phyloP scores from a whole-genome alignment of 2,329 filamentous ascomycete species.

The Rhynchosporium secalis region DNA sequence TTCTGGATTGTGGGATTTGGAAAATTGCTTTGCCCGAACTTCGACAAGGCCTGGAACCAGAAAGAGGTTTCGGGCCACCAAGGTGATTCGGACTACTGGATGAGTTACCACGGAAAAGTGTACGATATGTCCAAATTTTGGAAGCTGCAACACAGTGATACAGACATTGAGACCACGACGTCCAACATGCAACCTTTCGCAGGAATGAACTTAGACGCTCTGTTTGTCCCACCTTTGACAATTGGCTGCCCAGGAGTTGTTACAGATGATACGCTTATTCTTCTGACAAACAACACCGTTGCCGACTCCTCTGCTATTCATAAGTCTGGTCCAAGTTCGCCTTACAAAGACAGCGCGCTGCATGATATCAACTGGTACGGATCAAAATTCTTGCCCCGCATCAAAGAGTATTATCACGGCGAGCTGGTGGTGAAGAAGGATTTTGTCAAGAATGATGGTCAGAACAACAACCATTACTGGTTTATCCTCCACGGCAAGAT shows the following conservation, averaged over 20 bases:
- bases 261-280: slow-evolving; percentile 52
- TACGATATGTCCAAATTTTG: slow-evolving; percentile 93
- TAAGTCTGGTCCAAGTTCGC: slow-evolving; percentile 63
- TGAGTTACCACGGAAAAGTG: slow-evolving; percentile 82
- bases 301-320: slow-evolving; percentile 59
- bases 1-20: slow-evolving; percentile 94
- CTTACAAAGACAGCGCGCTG: slow-evolving; percentile 58
- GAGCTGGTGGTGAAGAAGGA: slow-evolving; percentile 70
- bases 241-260: slow-evolving; percentile 75
- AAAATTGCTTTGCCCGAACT: slow-evolving; percentile 82
- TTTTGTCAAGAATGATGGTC: slow-evolving; percentile 64
- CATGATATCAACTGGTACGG: slow-evolving; percentile 74
- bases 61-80: slow-evolving; percentile 70
- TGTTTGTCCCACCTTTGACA: slow-evolving; percentile 78
- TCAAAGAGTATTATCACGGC: slow-evolving; percentile 85
- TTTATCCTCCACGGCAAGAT: slow-evolving; percentile 73
- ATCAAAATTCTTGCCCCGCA: slow-evolving; percentile 70
- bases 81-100: slow-evolving; percentile 77
- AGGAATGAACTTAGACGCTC: slow-evolving; percentile 77
- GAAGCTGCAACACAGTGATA: slow-evolving; percentile 81
- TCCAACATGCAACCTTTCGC: slow-evolving; percentile 74
- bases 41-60: slow-evolving; percentile 81
- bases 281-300: slow-evolving; percentile 66
- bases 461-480: slow-evolving; percentile 71
- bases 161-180: slow-evolving; percentile 56